These are phyloP conservation scores for Pseudogymnoascus sp. DNA, from an alignment of 2,329 filamentous ascomycete species.

Conservation along the genomic window DNA sequence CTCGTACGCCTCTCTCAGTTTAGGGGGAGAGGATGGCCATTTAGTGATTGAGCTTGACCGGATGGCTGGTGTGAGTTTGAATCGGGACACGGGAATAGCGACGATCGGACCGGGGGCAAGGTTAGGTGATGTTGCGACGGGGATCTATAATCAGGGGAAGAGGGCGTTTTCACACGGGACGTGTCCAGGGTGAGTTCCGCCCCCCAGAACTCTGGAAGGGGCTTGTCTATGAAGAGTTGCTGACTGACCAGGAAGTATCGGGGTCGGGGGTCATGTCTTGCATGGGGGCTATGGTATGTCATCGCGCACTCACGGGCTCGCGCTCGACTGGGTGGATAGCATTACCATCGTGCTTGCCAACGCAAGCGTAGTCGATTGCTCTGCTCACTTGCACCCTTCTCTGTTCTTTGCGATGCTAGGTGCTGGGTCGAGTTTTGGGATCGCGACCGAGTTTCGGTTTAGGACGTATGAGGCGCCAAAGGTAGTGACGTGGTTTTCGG, in stretches of 20 bases:
- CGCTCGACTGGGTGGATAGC: slow-evolving; percentile 43
- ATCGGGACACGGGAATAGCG: slow-evolving; percentile 17
- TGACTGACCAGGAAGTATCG: slow-evolving; percentile 25
- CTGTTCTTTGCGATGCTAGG: slow-evolving; percentile 31
- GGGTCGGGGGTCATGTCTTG: slow-evolving; percentile 39
- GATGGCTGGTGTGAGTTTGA: slow-evolving; percentile 32
- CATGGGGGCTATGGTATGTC: slow-evolving; percentile 40
- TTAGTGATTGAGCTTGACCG: slow-evolving; percentile 36
- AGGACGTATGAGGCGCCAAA: slow-evolving; percentile 31
- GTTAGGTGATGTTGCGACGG: slow-evolving; percentile 37
- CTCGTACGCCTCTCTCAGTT: slow-evolving; percentile 43
- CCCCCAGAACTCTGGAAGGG: not conserved
- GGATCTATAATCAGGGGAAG: slow-evolving; percentile 30
- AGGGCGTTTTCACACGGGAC: slow-evolving; percentile 38
- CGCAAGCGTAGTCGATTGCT: slow-evolving; percentile 24
- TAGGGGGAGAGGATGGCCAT: slow-evolving; percentile 34
- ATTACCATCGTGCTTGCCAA: slow-evolving; percentile 40
- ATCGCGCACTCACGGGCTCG: slow-evolving; percentile 43
- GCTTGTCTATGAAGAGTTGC: not conserved
- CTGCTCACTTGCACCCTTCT: slow-evolving; percentile 21
- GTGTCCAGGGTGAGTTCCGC: slow-evolving; percentile 31
- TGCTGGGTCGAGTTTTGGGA: slow-evolving; percentile 31
- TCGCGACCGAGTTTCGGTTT: slow-evolving; percentile 27
- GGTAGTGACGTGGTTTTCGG: slow-evolving; percentile 21
- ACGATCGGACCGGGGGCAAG: slow-evolving; percentile 35